These are phyloP conservation scores for Simplicillium aogashimaense DNA, from an alignment of 2,329 filamentous ascomycete genomes.

Conservation along the genomic window DNA sequence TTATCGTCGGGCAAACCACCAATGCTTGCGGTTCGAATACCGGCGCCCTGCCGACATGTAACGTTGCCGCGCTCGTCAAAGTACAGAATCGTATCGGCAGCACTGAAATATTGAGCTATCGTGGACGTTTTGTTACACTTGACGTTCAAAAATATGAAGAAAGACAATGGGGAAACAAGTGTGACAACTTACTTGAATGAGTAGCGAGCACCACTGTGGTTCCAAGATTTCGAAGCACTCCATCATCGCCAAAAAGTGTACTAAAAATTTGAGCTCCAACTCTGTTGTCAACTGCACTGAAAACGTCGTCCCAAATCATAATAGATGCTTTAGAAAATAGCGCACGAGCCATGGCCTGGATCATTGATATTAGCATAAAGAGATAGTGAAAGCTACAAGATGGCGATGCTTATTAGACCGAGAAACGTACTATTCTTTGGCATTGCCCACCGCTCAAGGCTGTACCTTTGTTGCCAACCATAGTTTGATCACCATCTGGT, in stretches of 20 bases:
- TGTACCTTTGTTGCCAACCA: slow-evolving; percentile 1
- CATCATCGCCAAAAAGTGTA: neutral
- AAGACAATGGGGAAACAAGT: neutral
- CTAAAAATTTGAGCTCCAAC: neutral
- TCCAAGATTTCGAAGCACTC: neutral
- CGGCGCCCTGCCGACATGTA: too few relatives aligned
- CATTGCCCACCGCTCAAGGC: slow-evolving; percentile 2
- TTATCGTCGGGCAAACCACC: too few relatives aligned
- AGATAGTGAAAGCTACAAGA: neutral
- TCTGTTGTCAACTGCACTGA: slow-evolving; percentile 1
- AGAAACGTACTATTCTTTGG: neutral
- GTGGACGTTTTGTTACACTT: too few relatives aligned
- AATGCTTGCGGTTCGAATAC: too few relatives aligned
- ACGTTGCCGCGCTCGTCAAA: too few relatives aligned
- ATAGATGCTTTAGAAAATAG: neutral
- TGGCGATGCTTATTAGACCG: neutral
- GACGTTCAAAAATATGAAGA: neutral
- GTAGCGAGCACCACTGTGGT: slow-evolving; percentile 2
- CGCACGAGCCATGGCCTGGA: neutral
- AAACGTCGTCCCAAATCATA: slow-evolving; percentile 1
- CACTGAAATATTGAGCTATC: too few relatives aligned
- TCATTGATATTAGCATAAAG: neutral
- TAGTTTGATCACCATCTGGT: slow-evolving; percentile 1
- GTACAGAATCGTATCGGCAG: too few relatives aligned
- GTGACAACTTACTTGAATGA: neutral